Conservation (phyloP, 495 filamentous ascomycete genomes). For the Annulohypoxylon bovei region DNA sequence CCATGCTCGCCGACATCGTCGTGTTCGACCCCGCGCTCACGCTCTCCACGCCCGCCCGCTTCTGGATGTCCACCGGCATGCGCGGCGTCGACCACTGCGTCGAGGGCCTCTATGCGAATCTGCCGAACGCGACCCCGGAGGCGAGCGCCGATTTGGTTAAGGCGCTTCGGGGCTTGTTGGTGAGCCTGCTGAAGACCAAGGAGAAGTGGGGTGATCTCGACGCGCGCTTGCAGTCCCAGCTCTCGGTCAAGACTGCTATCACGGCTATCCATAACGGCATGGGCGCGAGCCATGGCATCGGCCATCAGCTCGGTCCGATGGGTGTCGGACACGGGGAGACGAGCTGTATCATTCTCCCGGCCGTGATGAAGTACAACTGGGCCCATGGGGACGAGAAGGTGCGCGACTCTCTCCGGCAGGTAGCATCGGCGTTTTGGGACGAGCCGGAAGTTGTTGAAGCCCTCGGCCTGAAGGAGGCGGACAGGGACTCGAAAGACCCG, state of each 20-base stretch:
- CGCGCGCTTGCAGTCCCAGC: slow-evolving; percentile 56
- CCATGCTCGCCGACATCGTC: slow-evolving; percentile 61
- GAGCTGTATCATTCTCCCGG: slow-evolving; percentile 70
- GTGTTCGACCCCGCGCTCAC: slow-evolving; percentile 68
- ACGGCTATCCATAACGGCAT: slow-evolving; percentile 47
- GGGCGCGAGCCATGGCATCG: slow-evolving; percentile 70
- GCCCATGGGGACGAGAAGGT: slow-evolving; percentile 51
- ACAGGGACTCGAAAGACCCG: slow-evolving; percentile 43
- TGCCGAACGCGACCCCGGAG: slow-evolving; percentile 40
- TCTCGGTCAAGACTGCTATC: slow-evolving; percentile 44
- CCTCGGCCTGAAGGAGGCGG: slow-evolving; percentile 51
- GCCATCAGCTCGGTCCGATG: slow-evolving; percentile 72
- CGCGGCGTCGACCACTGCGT: slow-evolving; percentile 73
- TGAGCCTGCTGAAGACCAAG: slow-evolving; percentile 62
- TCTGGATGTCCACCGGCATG: slow-evolving; percentile 71
- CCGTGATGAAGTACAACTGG: slow-evolving; percentile 68
- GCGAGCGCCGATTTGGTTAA: slow-evolving; percentile 51
- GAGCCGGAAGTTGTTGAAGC: slow-evolving; percentile 55
- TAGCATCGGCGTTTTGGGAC: slow-evolving; percentile 61
- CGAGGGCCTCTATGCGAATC: slow-evolving; percentile 63
- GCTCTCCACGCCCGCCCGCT: slow-evolving; percentile 62
- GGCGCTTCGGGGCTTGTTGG: slow-evolving; percentile 62
- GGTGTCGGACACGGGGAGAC: slow-evolving; percentile 74
- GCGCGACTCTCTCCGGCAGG: slow-evolving; percentile 56
- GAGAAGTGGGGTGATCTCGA: slow-evolving; percentile 54